Conservation (phyloP, 108 stramenopile species). For the Tribonema minus region DNA sequence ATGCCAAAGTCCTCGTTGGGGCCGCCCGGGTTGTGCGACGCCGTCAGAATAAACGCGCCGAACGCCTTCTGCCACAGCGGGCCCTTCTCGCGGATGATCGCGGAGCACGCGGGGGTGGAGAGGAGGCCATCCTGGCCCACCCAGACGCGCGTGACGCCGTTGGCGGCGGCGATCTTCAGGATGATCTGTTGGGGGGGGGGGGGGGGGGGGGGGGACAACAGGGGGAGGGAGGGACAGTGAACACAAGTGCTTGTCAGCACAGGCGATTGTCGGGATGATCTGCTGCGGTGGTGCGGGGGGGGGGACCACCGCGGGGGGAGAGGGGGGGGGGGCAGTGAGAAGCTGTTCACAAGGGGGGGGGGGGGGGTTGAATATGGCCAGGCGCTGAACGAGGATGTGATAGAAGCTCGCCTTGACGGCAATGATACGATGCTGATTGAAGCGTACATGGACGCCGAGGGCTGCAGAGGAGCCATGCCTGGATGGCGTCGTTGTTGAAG, state of each 20-base stretch:
- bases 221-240: not conserved
- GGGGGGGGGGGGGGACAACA: not conserved
- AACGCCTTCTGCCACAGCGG: slow-evolving; percentile 91
- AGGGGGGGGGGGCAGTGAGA: too few species aligned
- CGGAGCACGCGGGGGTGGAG: slow-evolving; percentile 95
- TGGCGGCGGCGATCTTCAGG: slow-evolving; percentile 16
- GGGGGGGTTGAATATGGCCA: too few species aligned
- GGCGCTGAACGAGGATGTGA: too few species aligned
- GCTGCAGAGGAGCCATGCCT: too few species aligned
- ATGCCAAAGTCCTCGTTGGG: slow-evolving; percentile 74
- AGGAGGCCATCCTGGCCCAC: slow-evolving; percentile 92
- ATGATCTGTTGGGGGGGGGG: not conserved
- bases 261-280: too few species aligned
- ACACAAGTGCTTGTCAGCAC: too few species aligned
- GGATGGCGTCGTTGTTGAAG: slow-evolving; percentile 90
- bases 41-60: slow-evolving; percentile 97
- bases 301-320: too few species aligned
- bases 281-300: too few species aligned
- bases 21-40: slow-evolving; percentile 99
- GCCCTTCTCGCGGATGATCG: slow-evolving; percentile 86
- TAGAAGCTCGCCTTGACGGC: too few species aligned
- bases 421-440: too few species aligned
- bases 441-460: too few species aligned
- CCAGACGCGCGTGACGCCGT: slow-evolving; percentile 78
- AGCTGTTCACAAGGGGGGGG: too few species aligned